Percentiles rank a stretch among this genome's conserved stretches.
Conservation (phyloP, 1,284 basidiomycete genomes). For the Rhodotorula sp. region DNA sequence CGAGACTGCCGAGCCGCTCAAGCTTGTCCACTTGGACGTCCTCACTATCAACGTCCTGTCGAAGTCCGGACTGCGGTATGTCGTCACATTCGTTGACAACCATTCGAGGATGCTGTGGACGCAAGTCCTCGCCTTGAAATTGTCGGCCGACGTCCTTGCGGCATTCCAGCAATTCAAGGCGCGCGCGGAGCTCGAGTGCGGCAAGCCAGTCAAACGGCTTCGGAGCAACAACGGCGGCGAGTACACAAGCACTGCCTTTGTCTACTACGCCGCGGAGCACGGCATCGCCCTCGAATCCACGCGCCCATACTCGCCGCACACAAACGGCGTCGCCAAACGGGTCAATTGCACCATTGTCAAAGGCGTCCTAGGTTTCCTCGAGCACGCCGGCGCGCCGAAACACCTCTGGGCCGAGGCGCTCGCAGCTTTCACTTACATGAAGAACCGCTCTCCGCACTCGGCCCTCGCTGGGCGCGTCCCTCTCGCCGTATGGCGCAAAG, state of each 20-base stretch:
- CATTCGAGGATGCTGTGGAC: constrained; percentile 43
- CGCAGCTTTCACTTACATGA: constrained; percentile 48
- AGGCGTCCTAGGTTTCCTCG: constrained; percentile 46
- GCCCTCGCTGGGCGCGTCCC: constrained; percentile 46
- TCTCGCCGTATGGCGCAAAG: constrained; percentile 44
- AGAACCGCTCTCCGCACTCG: constrained; percentile 49
- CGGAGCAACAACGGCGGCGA: constrained; percentile 51
- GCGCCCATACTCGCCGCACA: constrained; percentile 51
- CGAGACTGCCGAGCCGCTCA: not conserved
- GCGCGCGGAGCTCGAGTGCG: constrained; percentile 42
- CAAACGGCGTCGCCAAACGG: constrained; percentile 50
- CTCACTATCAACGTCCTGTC: constrained; percentile 48
- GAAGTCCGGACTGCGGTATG: constrained; percentile 48
- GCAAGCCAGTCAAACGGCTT: constrained; percentile 48
- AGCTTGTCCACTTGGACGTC: constrained; percentile 52
- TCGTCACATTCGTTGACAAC: constrained; percentile 53
- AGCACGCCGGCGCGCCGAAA: constrained; percentile 44
- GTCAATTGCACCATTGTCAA: constrained; percentile 47
- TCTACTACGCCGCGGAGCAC: constrained; percentile 41
- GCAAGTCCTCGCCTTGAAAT: constrained; percentile 49
- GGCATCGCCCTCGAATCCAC: constrained; percentile 50
- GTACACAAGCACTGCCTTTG: constrained; percentile 45
- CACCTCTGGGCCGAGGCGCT: constrained; percentile 51
- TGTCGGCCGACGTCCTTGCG: constrained; percentile 44
- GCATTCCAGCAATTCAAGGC: constrained; percentile 50